Evolutionary conservation across 345 rosid species (phyloP), one percentile per base, ranked within the genome.

Genomic region (Ailanthus altissimus): DNA sequence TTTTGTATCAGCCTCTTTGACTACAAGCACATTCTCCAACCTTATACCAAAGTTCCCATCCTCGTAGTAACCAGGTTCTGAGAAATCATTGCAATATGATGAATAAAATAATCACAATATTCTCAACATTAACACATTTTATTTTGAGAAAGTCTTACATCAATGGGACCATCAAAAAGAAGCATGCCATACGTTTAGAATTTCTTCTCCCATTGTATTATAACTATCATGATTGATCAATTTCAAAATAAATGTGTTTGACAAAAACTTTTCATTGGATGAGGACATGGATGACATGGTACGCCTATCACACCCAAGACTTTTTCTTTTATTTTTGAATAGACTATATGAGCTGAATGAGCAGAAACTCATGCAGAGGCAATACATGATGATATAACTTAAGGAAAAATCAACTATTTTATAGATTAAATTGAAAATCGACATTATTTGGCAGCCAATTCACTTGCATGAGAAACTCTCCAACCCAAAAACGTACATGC

Each of bases 11-110:
- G 91, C 95, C 47, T 94, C 90, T 23, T 83, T 87, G 58, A 94
- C 87, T 61, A 94, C 82, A 68, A 94, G 93, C 67, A 97, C 98
- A 79, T 97, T 97, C 91, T 97, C 99, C 86, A 97, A 78, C 81
- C 99, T 84, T 77, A 97, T 87, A 66, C 99, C 99, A 77, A 97
- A 97, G 84, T 82, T 90, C 59, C 97, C 98, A 70, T 93, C 98
- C 82, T 93, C 98, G 56, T 93, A 93, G 86, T 93, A 93, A 72
- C 98, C 98, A 62, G 98, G 98, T 81, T 93, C 98, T 90, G 90
- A 70, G 62, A 77, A 76, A 83, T 63, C 61, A 80, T 45, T 57
- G 18, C 56, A 51, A 58, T 10, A 56, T 62, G 36, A 66, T 72
- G 45, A 60, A 38, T 40, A 10, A 51, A 50, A 51, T 13, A 23